Evolutionary conservation across 169 alveolate genomes (phyloP).

Genomic region (Plasmodium blacklocki): DNA sequence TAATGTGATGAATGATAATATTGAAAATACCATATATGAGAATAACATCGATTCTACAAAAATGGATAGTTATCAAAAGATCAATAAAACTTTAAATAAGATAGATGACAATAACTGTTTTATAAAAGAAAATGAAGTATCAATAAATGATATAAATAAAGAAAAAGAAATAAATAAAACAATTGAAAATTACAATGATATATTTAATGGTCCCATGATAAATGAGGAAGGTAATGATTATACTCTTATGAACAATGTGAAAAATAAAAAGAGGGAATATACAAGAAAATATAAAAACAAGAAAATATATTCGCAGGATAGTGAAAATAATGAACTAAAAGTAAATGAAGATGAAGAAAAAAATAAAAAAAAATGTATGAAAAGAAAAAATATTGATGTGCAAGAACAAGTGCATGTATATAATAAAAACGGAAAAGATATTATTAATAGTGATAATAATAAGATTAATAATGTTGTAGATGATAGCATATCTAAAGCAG

Average conservation of each 20-base stretch:
- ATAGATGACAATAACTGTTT: not conserved
- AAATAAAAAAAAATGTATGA: constrained; percentile 4
- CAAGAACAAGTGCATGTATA: not conserved
- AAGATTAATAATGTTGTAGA: not conserved
- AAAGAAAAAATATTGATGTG: not conserved
- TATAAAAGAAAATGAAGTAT: constrained; percentile 4
- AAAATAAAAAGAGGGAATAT: constrained; percentile 4
- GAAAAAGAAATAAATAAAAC: constrained; percentile 31
- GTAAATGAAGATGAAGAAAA: constrained; percentile 7
- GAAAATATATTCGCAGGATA: not conserved
- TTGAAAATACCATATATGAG: no score
- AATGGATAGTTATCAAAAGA: not conserved
- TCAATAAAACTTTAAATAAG: not conserved
- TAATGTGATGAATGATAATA: no score
- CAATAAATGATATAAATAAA: not conserved
- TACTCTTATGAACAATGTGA: not conserved
- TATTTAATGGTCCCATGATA: not conserved
- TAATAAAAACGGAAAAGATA: constrained; percentile 4
- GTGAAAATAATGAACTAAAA: not conserved
- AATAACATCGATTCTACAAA: no score
- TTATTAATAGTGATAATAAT: not conserved
- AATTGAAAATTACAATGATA: constrained; percentile 12
- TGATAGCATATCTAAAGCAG: not conserved
- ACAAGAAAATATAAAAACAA: constrained; percentile 2
- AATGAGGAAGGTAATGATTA: no score